Evolutionary conservation across 2,329 filamentous ascomycete species (phyloP), one percentile per base, ranked within the genome.

Genomic region (Talaromyces sp.): DNA sequence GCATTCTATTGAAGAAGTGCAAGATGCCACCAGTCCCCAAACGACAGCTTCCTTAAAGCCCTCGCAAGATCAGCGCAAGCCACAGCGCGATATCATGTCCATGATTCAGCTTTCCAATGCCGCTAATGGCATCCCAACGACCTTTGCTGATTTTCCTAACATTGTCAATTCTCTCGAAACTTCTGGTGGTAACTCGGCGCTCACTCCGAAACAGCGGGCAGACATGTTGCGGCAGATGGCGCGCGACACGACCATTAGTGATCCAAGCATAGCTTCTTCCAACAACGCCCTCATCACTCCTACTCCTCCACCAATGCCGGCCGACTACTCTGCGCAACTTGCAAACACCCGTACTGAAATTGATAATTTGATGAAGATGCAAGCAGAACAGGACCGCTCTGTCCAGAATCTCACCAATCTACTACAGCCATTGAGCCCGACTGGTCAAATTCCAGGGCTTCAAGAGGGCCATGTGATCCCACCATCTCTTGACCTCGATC

Each of bases 341-440:
- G 86, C 84, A 54, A 86, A 86, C 66, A 93, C 90, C 4, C 85
- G 90, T 67, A 83, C 89, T 14, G 90, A 96, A 68, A 85, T 97
- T 33, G 91, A 95, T 60, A 85, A 90, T 35, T 83, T 98, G 2
- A 87, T 91, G 68, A 89, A 89, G 50, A 82, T 97, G 71, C 91
- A 96, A 73, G 86, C 87, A 27, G 88, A 94, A 66, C 93, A 97
- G 72, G 88, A 90, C 66, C 85, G 85, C 57, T 90, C 90, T 58
- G 90, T 97, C 1, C 87, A 91, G 67, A 87, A 91, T 65, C 82
- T 97, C 10, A 88, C 88, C 60, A 88, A 87, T 63, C 81, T 92
- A 16, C 84, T 97, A 8, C 89, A 90, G 7, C 93, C 93, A 0
- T 83, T 96, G 13, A 93, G 89, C 71, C 93, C 93, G 0, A 91